Evolutionary conservation across 2,329 filamentous ascomycete species (phyloP).

Genomic region (Nemania sp.): DNA sequence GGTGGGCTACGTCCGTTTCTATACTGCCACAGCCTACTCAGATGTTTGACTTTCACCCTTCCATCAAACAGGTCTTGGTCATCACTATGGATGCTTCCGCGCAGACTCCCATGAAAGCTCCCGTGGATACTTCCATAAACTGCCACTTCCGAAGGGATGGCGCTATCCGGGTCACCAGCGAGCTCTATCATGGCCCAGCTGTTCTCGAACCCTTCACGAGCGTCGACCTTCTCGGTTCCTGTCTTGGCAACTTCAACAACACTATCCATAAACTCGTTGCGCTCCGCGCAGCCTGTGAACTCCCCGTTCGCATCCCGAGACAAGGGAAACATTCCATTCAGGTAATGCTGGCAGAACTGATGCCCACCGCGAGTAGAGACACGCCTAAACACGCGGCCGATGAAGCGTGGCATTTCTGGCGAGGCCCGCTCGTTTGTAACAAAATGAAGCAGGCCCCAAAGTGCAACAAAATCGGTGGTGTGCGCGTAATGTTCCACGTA

Average conservation of each 20-base stretch:
- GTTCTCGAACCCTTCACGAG: slow-evolving; percentile 61
- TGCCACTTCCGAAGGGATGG: slow-evolving; percentile 49
- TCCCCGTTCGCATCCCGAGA: slow-evolving; percentile 56
- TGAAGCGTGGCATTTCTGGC: slow-evolving; percentile 67
- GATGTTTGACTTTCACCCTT: slow-evolving; percentile 67
- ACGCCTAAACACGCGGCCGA: slow-evolving; percentile 71
- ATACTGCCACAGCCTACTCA: slow-evolving; percentile 73
- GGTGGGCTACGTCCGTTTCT: slow-evolving; percentile 68
- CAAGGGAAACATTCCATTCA: slow-evolving; percentile 71
- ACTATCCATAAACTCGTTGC: slow-evolving; percentile 72
- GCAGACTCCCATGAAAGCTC: slow-evolving; percentile 48
- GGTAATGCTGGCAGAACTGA: slow-evolving; percentile 71
- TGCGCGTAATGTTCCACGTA: slow-evolving; percentile 87
- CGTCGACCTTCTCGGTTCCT: slow-evolving; percentile 58
- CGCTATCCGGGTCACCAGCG: slow-evolving; percentile 37
- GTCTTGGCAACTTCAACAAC: slow-evolving; percentile 60
- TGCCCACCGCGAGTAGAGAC: slow-evolving; percentile 65
- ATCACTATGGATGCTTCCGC: slow-evolving; percentile 50
- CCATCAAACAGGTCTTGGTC: slow-evolving; percentile 48
- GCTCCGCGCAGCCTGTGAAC: slow-evolving; percentile 59
- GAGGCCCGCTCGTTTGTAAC: slow-evolving; percentile 60
- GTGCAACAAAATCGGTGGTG: slow-evolving; percentile 77
- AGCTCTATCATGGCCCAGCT: slow-evolving; percentile 58
- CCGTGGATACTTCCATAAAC: slow-evolving; percentile 55
- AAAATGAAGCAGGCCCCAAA: slow-evolving; percentile 80